phyloP scores from a whole-genome alignment of 1,284 basidiomycete genomes.

The Gomphus bonarii region DNA sequence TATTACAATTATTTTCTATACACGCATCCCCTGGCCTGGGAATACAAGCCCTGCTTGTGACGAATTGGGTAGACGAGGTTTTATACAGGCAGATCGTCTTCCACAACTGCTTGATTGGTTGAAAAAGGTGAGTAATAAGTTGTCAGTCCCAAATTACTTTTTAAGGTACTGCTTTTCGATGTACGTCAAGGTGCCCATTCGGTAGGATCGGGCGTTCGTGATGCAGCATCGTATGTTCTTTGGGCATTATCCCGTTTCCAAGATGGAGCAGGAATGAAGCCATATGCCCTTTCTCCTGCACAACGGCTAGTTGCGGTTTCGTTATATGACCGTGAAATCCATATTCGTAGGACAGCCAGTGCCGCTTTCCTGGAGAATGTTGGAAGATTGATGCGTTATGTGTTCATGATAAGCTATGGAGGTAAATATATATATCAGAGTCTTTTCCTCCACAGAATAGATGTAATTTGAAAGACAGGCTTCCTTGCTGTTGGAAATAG shows the following conservation, averaged over 20 bases:
- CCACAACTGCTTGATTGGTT: constrained; percentile 66
- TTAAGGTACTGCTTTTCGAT: constrained; percentile 85
- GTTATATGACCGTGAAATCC: constrained; percentile 88
- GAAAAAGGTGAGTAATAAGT: constrained; percentile 46
- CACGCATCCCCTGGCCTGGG: constrained; percentile 42
- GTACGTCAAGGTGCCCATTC: constrained; percentile 86
- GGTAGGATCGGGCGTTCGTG: constrained; percentile 89
- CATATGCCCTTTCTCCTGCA: constrained; percentile 59
- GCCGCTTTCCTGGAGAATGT: constrained; percentile 98
- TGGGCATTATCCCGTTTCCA: constrained; percentile 90
- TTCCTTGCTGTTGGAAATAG: constrained; percentile 89
- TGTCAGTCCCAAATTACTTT: constrained; percentile 11
- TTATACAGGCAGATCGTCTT: constrained; percentile 52
- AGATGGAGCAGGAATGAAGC: constrained; percentile 44
- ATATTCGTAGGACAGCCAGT: constrained; percentile 93
- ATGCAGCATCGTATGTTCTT: constrained; percentile 88
- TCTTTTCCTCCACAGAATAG: constrained; percentile 89
- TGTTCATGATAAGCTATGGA: neutral
- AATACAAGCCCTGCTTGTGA: constrained; percentile 74
- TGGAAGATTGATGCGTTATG: constrained; percentile 68
- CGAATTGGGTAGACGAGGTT: constrained; percentile 79
- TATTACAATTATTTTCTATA: constrained; percentile 62
- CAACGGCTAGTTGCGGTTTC: constrained; percentile 68
- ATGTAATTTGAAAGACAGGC: constrained; percentile 84
- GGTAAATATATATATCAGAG: constrained; percentile 35